Evolutionary conservation across 225 moss, liverwort and hornwort species (phyloP), one percentile per base, ranked within the genome.

Genomic region (Lunularia cruciata): DNA sequence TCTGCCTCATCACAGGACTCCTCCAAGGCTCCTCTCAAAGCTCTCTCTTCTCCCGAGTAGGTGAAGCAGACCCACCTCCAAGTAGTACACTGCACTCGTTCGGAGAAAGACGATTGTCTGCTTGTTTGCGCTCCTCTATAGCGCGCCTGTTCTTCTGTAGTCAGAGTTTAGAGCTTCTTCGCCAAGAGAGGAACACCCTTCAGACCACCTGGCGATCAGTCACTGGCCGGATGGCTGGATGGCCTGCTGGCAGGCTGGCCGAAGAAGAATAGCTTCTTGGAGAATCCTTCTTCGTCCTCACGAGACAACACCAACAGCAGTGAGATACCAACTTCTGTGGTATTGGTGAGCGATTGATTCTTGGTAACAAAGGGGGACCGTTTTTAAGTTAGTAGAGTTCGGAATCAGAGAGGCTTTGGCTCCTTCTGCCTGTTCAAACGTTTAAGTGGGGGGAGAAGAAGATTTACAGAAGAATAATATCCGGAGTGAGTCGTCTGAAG

Each of bases 211-310:
- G n/a, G n/a, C n/a, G n/a, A n/a, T n/a, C n/a, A n/a, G n/a, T n/a
- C n/a, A n/a, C n/a, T n/a, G n/a, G n/a, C n/a, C n/a, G n/a, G n/a
- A n/a, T n/a, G n/a, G n/a, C n/a, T n/a, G n/a, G n/a, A n/a, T n/a
- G n/a, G 58, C 34, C n/a, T 33, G 58, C 33, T 15, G 34, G n/a
- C n/a, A 33, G 58, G 35, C 16, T 35, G 35, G 43, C 43, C 12
- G 12, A 11, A 1, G 16, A 37, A 34, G 38, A 25, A 37, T 61
- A 61, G 61, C 61, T 61, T 61, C 61, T 61, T 61, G 38, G n/a
- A 61, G 61, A 23, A 40, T 61, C 20, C 38, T 61, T 22, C 8
- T 38, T 28, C 28, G 27, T 56, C 6, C 30, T 56, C 28, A 8
- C 3, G 28, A 56, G 10, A 30, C 27, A 31, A n/a, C 19, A 16